These are phyloP conservation scores for Exophiala aquamarina DNA, from an alignment of 2,329 filamentous ascomycete species.

Conservation along the genomic window DNA sequence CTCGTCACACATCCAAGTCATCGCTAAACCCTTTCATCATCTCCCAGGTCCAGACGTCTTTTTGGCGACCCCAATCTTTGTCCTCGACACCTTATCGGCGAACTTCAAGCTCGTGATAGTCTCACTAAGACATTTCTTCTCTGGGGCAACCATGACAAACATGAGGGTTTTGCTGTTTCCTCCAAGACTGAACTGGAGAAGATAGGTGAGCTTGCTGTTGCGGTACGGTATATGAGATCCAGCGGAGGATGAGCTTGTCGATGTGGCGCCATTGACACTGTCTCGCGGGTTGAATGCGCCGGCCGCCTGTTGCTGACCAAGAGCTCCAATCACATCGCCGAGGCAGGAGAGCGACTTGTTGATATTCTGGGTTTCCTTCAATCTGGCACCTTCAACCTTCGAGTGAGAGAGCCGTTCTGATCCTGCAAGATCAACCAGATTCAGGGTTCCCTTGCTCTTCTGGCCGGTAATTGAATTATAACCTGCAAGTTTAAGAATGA, in stretches of 20 bases:
- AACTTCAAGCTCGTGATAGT: conserved; percentile 94
- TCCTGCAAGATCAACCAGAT: conserved; percentile 92
- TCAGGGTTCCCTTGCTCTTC: conserved; percentile 86
- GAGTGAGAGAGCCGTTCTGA: conserved; percentile 88
- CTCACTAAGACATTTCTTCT: conserved; percentile 87
- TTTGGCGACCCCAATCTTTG: conserved; percentile 27
- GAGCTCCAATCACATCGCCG: conserved; percentile 88
- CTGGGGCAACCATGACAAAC: conserved; percentile 96
- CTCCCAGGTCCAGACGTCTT: conserved; percentile 15
- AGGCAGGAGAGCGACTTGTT: conserved; percentile 91
- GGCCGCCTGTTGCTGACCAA: conserved; percentile 66
- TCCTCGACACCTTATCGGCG: conserved; percentile 73
- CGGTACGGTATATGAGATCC: conserved; percentile 84
- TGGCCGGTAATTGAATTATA: conserved; percentile 74
- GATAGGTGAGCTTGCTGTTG: conserved; percentile 94
- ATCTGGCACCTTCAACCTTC: conserved; percentile 78
- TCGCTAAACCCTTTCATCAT: background rate
- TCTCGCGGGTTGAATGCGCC: conserved; percentile 10
- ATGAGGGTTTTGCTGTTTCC: conserved; percentile 97
- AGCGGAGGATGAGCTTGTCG: conserved; percentile 37
- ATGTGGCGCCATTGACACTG: conserved; percentile 10
- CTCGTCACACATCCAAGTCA: conserved; percentile 1
- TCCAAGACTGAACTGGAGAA: conserved; percentile 90
- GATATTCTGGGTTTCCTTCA: conserved; percentile 95
- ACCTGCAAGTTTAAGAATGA: conserved; percentile 73